A percentile compares a stretch with the other conserved stretches of the same genome.
Evolutionary conservation across 1,139 yeast genomes (phyloP).

Genomic region (Saccharomyces hybrid): DNA sequence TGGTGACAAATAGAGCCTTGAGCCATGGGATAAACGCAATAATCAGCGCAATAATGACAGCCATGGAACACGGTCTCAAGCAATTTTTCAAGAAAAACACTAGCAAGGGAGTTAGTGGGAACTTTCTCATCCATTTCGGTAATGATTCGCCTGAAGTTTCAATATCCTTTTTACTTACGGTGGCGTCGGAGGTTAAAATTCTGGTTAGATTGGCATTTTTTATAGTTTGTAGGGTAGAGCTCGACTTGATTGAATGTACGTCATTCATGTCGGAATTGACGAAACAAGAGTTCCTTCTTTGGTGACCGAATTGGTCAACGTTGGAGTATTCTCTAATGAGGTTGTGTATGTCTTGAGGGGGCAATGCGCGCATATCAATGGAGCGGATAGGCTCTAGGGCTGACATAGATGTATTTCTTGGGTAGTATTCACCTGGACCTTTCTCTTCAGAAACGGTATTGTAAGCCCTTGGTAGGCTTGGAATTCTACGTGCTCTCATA

Average conservation of each 20-base stretch:
- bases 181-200: constrained; percentile 32
- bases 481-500: background rate
- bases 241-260: constrained; percentile 1
- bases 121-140: constrained; percentile 25
- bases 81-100: constrained; percentile 49
- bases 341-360: constrained; percentile 48
- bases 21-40: constrained; percentile 83
- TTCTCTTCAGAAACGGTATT: background rate
- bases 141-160: constrained; percentile 26
- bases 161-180: constrained; percentile 28
- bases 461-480: background rate
- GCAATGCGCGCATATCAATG: constrained; percentile 35
- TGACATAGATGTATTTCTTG: background rate
- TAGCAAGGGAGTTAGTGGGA: constrained; percentile 24
- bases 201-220: constrained; percentile 22
- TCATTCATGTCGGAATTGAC: constrained; percentile 2
- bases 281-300: constrained; percentile 15
- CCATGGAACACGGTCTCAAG: constrained; percentile 58
- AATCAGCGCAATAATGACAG: constrained; percentile 53
- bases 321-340: constrained; percentile 57
- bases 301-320: constrained; percentile 31
- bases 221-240: constrained; percentile 3
- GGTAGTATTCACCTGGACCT: background rate
- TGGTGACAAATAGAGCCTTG: constrained; percentile 63
- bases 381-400: constrained; percentile 12